Percentiles rank a stretch among this genome's conserved stretches.
Conservation (phyloP, 1,284 basidiomycete species). For the Cronartium quercuum region DNA sequence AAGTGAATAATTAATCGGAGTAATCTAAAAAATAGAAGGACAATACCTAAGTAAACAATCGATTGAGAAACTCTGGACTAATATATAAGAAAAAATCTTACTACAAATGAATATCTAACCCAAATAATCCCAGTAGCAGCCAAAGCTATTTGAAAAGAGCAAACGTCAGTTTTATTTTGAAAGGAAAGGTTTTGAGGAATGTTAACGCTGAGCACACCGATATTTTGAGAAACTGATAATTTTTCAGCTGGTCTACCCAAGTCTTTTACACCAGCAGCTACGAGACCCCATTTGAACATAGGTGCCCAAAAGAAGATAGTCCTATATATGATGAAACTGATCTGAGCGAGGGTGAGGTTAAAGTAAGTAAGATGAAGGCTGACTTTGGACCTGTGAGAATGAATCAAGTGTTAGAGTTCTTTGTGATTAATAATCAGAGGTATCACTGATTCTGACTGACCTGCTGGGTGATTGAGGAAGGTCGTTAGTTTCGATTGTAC, state of each 20-base stretch:
- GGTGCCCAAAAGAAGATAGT: conserved; percentile 38
- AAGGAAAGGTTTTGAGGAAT: not conserved
- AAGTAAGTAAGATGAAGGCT: not conserved
- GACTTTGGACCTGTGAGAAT: not conserved
- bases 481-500: conserved; percentile 9
- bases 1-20: conserved; percentile 28
- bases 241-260: conserved; percentile 31
- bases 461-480: conserved; percentile 31
- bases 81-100: not conserved
- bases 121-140: conserved; percentile 34
- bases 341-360: not conserved
- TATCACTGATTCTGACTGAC: not conserved
- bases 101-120: conserved; percentile 35
- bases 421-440: not conserved
- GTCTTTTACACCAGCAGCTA: conserved; percentile 18
- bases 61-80: not conserved
- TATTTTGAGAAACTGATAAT: conserved; percentile 36
- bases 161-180: not conserved
- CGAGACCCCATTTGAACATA: conserved; percentile 36
- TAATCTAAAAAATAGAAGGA: conserved; percentile 7
- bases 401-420: not conserved
- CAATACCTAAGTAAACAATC: not conserved
- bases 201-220: not conserved
- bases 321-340: not conserved
- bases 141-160: not conserved